These are phyloP conservation scores for Clavariopsis aquatica DNA, from an alignment of 495 filamentous ascomycete genomes.

Conservation along the genomic window DNA sequence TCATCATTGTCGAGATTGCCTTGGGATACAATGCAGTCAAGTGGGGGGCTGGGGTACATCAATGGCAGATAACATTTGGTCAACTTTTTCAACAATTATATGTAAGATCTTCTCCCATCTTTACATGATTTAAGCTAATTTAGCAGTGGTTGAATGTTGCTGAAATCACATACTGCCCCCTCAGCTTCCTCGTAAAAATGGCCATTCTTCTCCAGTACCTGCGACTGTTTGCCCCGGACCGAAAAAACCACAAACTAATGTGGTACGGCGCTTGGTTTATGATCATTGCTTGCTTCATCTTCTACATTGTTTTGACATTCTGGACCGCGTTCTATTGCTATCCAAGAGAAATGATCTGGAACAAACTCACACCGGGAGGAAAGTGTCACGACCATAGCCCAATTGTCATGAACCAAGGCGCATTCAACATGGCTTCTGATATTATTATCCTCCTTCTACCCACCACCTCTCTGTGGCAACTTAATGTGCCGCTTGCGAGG, in stretches of 20 bases:
- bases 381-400: constrained; percentile 24
- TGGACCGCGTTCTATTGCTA: constrained; percentile 30
- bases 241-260: constrained; percentile 17
- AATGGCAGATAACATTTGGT: constrained; percentile 26
- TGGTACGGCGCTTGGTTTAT: constrained; percentile 21
- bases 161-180: constrained; percentile 24
- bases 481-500: constrained; percentile 15
- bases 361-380: constrained; percentile 18
- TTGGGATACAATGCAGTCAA: constrained; percentile 26
- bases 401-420: constrained; percentile 19
- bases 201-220: constrained; percentile 26
- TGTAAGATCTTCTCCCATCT: constrained; percentile 9
- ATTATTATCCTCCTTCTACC: constrained; percentile 26
- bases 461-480: constrained; percentile 14
- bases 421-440: constrained; percentile 26
- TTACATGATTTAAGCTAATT: not conserved
- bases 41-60: constrained; percentile 27
- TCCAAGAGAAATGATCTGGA: constrained; percentile 22
- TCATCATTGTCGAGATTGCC: constrained; percentile 23
- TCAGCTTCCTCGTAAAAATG: constrained; percentile 31
- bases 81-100: constrained; percentile 26
- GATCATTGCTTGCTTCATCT: constrained; percentile 16
- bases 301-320: constrained; percentile 20
- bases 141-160: constrained; percentile 15
- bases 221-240: constrained; percentile 19